phyloP scores from a whole-genome alignment of 352 stramenopile species.

The Globisporangium paddicum region DNA sequence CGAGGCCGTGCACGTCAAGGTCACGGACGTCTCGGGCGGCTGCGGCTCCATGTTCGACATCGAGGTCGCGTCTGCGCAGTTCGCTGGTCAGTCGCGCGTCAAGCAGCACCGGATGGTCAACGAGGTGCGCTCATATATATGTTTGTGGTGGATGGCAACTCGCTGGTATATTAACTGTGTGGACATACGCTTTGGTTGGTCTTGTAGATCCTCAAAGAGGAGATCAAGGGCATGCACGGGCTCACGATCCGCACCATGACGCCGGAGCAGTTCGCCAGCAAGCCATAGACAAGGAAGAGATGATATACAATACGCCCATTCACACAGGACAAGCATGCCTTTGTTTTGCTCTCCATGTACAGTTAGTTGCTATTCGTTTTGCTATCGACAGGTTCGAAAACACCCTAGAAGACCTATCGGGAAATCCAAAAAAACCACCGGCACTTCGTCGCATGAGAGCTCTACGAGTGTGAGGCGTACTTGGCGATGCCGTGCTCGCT shows the following conservation, averaged over 20 bases:
- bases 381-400: not conserved
- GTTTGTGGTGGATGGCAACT: not conserved
- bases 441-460: not conserved
- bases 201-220: slow-evolving; percentile 68
- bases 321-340: not conserved
- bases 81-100: slow-evolving; percentile 75
- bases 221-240: slow-evolving; percentile 86
- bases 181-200: not conserved
- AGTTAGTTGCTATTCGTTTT: not conserved
- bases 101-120: slow-evolving; percentile 88
- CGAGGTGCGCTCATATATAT: slow-evolving; percentile 35
- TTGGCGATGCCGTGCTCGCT: slow-evolving; percentile 90
- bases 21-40: slow-evolving; percentile 84
- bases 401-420: not conserved
- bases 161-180: not conserved
- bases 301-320: slow-evolving; percentile 1
- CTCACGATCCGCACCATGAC: slow-evolving; percentile 82
- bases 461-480: slow-evolving; percentile 52
- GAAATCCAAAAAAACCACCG: not conserved
- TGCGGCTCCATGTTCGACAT: slow-evolving; percentile 89
- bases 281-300: slow-evolving; percentile 26
- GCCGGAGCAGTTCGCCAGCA: slow-evolving; percentile 64
- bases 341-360: not conserved
- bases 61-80: slow-evolving; percentile 76
- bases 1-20: slow-evolving; percentile 73